Base-by-base conservation (phyloP, 352 stramenopile species). In the Lagenidium sp. region DNA sequence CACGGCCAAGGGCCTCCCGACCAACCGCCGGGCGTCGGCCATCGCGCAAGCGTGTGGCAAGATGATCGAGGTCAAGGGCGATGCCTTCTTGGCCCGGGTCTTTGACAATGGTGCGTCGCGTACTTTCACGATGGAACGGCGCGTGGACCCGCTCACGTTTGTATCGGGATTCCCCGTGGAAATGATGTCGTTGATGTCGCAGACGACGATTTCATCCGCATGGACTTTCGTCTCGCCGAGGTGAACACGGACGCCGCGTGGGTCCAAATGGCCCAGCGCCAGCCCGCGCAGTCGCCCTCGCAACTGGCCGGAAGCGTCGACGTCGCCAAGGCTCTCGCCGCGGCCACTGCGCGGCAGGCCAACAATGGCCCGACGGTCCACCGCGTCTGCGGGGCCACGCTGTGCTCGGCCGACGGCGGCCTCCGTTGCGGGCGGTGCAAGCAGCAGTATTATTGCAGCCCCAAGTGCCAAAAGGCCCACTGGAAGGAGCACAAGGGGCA, bases 61-160 rank as follows among this genome's bases (percentile, higher is more conserved):
- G 44, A 74, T 86, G 65, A 58, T 90, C 37, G 75, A 95, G 53
- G 79, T 95, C 36, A 79, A 80, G 37, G 80, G 82, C 16, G 82
- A 95, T 44, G 82, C 80, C 5, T 95, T 95, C 51, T 84, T 95
- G 35, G 82, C 66, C n/a, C 78, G 81, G 5, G 55, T 94, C 2
- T 92, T 90, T 48, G 82, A 95, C 63, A 86, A 95, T 42, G 79
- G 80, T 93, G 29, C 41, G 64, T 53, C 20, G 13, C 8, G 41
- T 7, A 16, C n/a, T n/a, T n/a, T n/a, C n/a, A n/a, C n/a, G n/a
- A n/a, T n/a, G n/a, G n/a, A n/a, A n/a, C n/a, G n/a, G n/a, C n/a
- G n/a, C n/a, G n/a, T n/a, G n/a, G n/a, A n/a, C n/a, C n/a, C n/a
- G n/a, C n/a, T n/a, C n/a, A n/a, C n/a, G n/a, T n/a, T n/a, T n/a